These are phyloP conservation scores for Pythium sukuiense DNA, from an alignment of 352 stramenopile species.

Conservation along the genomic window DNA sequence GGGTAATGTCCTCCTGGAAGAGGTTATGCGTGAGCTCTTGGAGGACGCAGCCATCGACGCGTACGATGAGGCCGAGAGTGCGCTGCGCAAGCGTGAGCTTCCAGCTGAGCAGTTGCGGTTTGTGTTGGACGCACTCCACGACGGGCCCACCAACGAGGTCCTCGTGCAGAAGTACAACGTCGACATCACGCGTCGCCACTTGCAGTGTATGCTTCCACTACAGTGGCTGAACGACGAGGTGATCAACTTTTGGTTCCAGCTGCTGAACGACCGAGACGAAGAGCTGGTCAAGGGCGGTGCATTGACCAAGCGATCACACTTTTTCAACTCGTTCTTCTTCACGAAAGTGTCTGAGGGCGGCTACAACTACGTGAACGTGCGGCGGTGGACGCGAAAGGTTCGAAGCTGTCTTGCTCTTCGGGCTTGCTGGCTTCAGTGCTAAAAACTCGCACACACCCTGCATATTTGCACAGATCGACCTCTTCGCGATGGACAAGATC, in stretches of 20 bases:
- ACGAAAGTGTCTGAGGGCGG: constrained; percentile 77
- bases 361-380: constrained; percentile 86
- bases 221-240: constrained; percentile 83
- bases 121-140: constrained; percentile 52
- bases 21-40: constrained; percentile 59
- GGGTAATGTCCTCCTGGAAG: constrained; percentile 41
- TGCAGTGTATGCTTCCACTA: constrained; percentile 69
- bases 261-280: constrained; percentile 74
- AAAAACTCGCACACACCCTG: too few species aligned
- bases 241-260: constrained; percentile 88
- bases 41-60: constrained; percentile 56
- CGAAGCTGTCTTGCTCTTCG: not conserved
- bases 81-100: constrained; percentile 51
- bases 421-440: too few species aligned
- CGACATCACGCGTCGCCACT: constrained; percentile 66
- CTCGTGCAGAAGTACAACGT: constrained; percentile 84
- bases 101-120: constrained; percentile 61
- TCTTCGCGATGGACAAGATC: constrained; percentile 91
- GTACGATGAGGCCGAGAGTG: constrained; percentile 54
- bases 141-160: constrained; percentile 54
- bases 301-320: constrained; percentile 63
- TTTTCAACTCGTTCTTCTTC: constrained; percentile 90
- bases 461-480: constrained; percentile 44
- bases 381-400: constrained; percentile 78
- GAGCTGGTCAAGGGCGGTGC: constrained; percentile 47